A percentile compares a stretch with the other conserved stretches of the same genome.
Conservation (phyloP, 352 stramenopile genomes). For the Peronosclerospora sorghi region DNA sequence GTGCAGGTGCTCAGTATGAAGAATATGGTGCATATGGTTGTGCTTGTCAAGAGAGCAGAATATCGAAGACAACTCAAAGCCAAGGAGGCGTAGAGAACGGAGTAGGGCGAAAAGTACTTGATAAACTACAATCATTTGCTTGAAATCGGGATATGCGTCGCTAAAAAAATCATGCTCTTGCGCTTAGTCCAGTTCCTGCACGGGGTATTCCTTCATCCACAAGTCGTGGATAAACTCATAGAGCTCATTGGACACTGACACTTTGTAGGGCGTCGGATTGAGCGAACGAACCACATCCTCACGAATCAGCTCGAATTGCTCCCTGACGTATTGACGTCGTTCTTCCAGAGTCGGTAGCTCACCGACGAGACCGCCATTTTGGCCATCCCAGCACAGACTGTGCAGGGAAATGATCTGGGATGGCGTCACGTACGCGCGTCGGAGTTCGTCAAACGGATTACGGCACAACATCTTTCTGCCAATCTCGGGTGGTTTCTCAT, state of each 20-base stretch:
- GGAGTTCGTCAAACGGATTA: constrained; percentile 94
- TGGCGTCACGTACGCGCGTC: constrained; percentile 90
- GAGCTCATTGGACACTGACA: constrained; percentile 80
- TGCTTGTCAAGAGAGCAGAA: constrained; percentile 65
- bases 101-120: neutral
- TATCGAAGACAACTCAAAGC: constrained; percentile 36
- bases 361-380: constrained; percentile 58
- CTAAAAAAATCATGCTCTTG: constrained; percentile 12
- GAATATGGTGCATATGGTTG: constrained; percentile 66
- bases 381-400: constrained; percentile 84
- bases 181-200: constrained; percentile 68
- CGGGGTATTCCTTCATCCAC: constrained; percentile 89
- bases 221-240: constrained; percentile 94
- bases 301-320: constrained; percentile 89
- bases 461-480: constrained; percentile 88
- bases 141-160: no score
- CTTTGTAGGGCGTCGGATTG: constrained; percentile 94
- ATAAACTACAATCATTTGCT: neutral
- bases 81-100: constrained; percentile 34
- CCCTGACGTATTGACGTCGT: constrained; percentile 74
- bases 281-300: constrained; percentile 91
- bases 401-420: constrained; percentile 86
- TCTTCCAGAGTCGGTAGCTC: constrained; percentile 66
- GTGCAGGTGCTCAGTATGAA: constrained; percentile 66
- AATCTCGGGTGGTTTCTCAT: constrained; percentile 68